Conservation (phyloP, 805 yeast species). For the Sugiyamaella americana region DNA sequence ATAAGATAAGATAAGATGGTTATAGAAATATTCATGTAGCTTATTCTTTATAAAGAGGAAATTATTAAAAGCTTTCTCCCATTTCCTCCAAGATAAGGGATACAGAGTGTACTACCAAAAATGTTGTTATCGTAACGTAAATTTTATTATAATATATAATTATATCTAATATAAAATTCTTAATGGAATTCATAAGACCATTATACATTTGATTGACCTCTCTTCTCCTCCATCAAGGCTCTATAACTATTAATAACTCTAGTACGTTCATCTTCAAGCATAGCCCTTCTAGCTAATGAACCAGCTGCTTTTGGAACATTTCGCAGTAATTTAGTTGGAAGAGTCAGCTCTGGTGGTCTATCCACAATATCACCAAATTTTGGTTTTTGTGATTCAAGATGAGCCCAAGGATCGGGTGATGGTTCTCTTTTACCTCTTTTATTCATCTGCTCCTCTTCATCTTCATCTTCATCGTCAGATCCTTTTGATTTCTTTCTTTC, state of each 20-base stretch:
- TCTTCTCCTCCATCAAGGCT: constrained; percentile 21
- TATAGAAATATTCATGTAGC: no score
- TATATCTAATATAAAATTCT: no score
- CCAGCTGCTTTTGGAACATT: constrained; percentile 39
- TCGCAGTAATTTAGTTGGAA: constrained; percentile 27
- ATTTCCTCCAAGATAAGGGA: no score
- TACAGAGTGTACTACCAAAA: no score
- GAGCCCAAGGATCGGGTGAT: constrained; percentile 42
- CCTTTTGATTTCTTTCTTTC: constrained; percentile 15
- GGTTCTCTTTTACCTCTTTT: constrained; percentile 23
- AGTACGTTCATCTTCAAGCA: constrained; percentile 35
- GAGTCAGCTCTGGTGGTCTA: constrained; percentile 35
- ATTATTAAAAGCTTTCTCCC: no score
- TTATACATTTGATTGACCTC: no score
- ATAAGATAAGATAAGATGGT: no score
- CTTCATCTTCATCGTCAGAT: constrained; percentile 22
- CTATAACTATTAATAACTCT: constrained; percentile 34
- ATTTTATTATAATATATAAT: no score
- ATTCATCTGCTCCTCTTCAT: constrained; percentile 9
- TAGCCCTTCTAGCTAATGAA: constrained; percentile 33
- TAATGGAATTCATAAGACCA: no score
- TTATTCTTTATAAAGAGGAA: no score
- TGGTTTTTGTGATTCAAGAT: constrained; percentile 29
- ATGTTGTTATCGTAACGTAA: no score
- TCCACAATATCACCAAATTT: constrained; percentile 39